A percentile compares a stretch with the other conserved stretches of the same genome.
These are phyloP conservation scores for Aspergillus novofumigatus DNA, from an alignment of 2,329 filamentous ascomycete species.

Conservation along the genomic window DNA sequence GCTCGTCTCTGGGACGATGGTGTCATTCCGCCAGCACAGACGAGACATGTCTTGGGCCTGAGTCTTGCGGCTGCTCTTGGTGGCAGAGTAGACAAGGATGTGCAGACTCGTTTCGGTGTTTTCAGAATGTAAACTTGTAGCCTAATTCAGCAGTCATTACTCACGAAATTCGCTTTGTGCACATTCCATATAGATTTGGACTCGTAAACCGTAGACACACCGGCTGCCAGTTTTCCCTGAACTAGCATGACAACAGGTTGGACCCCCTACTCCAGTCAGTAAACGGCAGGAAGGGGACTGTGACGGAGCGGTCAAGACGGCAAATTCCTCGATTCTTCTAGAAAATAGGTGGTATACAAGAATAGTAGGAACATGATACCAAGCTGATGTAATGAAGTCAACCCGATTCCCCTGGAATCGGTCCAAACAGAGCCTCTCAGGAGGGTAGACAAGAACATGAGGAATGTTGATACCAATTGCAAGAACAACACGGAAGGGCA, in stretches of 20 bases:
- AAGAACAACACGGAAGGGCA: neutral
- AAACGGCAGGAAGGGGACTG: neutral
- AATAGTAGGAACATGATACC: neutral
- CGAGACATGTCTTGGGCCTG: slow-evolving; percentile 66
- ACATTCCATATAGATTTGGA: neutral
- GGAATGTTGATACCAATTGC: neutral
- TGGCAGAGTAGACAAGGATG: slow-evolving; percentile 57
- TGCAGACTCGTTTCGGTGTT: slow-evolving; percentile 68
- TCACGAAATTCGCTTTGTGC: neutral
- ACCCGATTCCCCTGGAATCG: neutral
- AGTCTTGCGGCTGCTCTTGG: slow-evolving; percentile 69
- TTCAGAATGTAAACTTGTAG: slow-evolving; percentile 66
- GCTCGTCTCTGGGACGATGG: slow-evolving; percentile 90
- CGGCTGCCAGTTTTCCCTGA: no score
- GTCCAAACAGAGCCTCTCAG: neutral
- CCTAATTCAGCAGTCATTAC: neutral
- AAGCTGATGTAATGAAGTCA: neutral
- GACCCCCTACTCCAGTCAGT: neutral
- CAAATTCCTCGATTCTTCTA: neutral
- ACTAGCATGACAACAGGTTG: no score
- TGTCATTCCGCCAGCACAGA: slow-evolving; percentile 73
- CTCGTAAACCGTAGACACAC: neutral
- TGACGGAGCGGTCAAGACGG: neutral
- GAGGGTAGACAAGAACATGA: neutral
- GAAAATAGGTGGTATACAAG: slow-evolving; percentile 5